Conservation (phyloP, 83 land plant genomes). For the Thuja plicata region DNA sequence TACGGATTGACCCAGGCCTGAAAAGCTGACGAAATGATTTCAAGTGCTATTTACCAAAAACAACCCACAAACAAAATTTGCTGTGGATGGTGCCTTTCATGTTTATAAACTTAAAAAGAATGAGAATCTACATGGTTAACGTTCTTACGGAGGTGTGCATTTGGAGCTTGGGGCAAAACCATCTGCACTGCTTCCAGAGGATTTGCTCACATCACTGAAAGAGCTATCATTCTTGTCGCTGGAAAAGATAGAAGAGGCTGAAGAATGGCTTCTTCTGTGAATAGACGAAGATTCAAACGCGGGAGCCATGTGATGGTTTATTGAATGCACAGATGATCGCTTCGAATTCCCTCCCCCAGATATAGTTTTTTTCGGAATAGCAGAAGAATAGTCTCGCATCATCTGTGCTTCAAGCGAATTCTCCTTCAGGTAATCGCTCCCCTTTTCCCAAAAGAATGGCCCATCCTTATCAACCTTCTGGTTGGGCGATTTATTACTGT, state of each 20-base stretch:
- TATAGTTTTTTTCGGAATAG: background rate
- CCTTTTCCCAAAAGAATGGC: background rate
- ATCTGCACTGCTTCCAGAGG: background rate
- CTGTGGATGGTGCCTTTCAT: background rate
- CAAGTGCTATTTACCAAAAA: background rate
- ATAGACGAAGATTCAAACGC: background rate
- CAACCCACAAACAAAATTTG: background rate
- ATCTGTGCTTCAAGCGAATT: conserved; percentile 5
- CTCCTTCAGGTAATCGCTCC: conserved; percentile 11
- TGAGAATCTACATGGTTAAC: background rate
- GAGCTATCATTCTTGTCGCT: conserved; percentile 2
- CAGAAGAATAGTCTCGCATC: background rate
- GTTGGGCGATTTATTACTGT: background rate
- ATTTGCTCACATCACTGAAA: conserved; percentile 10
- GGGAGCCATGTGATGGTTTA: background rate
- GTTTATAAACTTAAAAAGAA: background rate
- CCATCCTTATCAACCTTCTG: conserved; percentile 6
- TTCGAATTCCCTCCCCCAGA: conserved; percentile 4
- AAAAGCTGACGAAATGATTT: background rate
- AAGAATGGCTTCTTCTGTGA: background rate
- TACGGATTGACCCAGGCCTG: background rate
- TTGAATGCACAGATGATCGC: background rate
- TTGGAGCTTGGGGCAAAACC: background rate
- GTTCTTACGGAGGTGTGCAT: conserved; percentile 2
- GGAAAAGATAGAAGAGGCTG: conserved; percentile 3